phyloP scores from a whole-genome alignment of 2,329 filamentous ascomycete genomes.

The Epichloe sibirici region DNA sequence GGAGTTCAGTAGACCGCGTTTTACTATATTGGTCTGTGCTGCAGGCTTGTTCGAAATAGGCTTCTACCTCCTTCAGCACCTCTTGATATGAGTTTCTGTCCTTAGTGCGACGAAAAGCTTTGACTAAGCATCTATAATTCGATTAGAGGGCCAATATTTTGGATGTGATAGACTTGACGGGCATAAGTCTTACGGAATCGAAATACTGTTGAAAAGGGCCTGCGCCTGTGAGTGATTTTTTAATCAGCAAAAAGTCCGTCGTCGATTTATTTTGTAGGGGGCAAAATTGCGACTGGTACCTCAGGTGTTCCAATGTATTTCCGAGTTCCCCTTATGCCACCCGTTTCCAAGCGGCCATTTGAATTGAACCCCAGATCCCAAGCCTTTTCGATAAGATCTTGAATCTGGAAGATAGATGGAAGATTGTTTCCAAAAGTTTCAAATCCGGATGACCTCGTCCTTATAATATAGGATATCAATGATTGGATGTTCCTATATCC shows the following conservation, averaged over 20 bases:
- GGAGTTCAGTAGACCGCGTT: constrained; percentile 58
- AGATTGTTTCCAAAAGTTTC: constrained; percentile 47
- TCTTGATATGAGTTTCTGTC: constrained; percentile 32
- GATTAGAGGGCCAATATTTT: background rate
- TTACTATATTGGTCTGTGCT: constrained; percentile 35
- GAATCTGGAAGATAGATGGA: constrained; percentile 70
- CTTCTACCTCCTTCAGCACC: constrained; percentile 56
- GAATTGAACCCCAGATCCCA: constrained; percentile 80
- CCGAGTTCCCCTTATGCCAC: constrained; percentile 73
- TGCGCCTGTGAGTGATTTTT: constrained; percentile 44
- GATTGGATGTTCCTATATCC: constrained; percentile 95
- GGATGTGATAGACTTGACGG: background rate
- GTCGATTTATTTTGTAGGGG: background rate
- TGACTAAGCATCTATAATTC: constrained; percentile 43
- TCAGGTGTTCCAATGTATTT: constrained; percentile 95
- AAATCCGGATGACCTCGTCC: constrained; percentile 40
- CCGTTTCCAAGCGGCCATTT: constrained; percentile 66
- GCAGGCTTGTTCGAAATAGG: constrained; percentile 55
- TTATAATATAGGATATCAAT: constrained; percentile 67
- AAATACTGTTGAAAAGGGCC: constrained; percentile 59
- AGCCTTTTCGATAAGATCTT: constrained; percentile 74
- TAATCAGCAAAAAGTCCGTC: background rate
- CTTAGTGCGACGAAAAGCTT: constrained; percentile 41
- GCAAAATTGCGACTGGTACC: constrained; percentile 28
- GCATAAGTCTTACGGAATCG: constrained; percentile 43